phyloP scores from a whole-genome alignment of 495 filamentous ascomycete species.

The Daldinia grandis region DNA sequence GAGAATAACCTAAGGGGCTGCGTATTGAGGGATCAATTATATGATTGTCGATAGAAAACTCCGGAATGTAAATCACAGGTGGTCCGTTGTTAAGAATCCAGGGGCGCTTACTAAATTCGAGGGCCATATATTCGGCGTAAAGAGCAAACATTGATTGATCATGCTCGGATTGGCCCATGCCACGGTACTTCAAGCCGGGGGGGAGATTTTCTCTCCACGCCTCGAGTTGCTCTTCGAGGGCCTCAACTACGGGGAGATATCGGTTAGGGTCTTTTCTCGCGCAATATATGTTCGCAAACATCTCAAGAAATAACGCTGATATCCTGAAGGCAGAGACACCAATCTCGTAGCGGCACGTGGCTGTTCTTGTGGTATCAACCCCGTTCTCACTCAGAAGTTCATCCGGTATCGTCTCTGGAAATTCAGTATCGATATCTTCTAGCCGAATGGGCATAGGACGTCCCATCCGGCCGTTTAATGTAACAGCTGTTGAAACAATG shows the following conservation, averaged over 20 bases:
- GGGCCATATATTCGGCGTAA: slow-evolving; percentile 55
- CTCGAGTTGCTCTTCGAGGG: slow-evolving; percentile 68
- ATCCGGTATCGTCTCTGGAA: slow-evolving; percentile 74
- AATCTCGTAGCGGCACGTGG: slow-evolving; percentile 69
- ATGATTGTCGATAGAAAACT: slow-evolving; percentile 43
- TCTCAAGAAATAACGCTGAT: slow-evolving; percentile 69
- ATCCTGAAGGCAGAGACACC: slow-evolving; percentile 69
- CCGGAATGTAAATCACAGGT: slow-evolving; percentile 7
- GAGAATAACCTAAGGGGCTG: background rate
- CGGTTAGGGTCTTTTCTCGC: slow-evolving; percentile 63
- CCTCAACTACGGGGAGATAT: slow-evolving; percentile 68
- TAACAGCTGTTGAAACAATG: slow-evolving; percentile 67
- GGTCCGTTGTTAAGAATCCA: background rate
- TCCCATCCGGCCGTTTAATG: slow-evolving; percentile 75
- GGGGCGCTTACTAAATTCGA: slow-evolving; percentile 52
- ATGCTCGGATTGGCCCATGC: slow-evolving; percentile 55
- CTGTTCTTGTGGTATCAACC: slow-evolving; percentile 56
- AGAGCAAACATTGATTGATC: slow-evolving; percentile 62
- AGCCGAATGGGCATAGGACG: slow-evolving; percentile 74
- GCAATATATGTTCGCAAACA: slow-evolving; percentile 76
- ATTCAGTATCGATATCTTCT: slow-evolving; percentile 78
- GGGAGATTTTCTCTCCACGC: slow-evolving; percentile 67
- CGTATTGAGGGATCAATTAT: background rate
- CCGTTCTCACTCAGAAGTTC: slow-evolving; percentile 66
- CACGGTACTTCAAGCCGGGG: slow-evolving; percentile 54